These are phyloP conservation scores for Pseudogymnoascus sp. DNA, from an alignment of 2,329 filamentous ascomycete species.

Conservation along the genomic window DNA sequence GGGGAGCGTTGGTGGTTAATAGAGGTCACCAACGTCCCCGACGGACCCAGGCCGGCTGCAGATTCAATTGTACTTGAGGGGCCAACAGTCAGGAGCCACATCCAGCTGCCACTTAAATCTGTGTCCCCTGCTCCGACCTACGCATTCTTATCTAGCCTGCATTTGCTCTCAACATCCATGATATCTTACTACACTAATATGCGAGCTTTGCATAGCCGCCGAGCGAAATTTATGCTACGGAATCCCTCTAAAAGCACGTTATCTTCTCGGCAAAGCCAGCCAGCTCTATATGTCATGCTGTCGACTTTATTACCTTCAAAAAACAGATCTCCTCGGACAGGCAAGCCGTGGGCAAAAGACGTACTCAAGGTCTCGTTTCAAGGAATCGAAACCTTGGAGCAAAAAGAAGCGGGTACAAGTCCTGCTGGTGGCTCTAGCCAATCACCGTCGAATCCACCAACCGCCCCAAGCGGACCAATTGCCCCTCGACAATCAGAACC, in stretches of 20 bases:
- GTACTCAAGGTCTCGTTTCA: slow-evolving; percentile 52
- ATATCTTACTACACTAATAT: slow-evolving; percentile 35
- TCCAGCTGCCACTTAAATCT: slow-evolving; percentile 26
- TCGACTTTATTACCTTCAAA: slow-evolving; percentile 26
- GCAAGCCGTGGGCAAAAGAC: slow-evolving; percentile 51
- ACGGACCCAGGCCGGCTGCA: slow-evolving; percentile 10
- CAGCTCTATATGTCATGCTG: slow-evolving; percentile 25
- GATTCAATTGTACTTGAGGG: slow-evolving; percentile 5
- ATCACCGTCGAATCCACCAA: neutral
- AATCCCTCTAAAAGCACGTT: slow-evolving; percentile 24
- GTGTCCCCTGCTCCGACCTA: slow-evolving; percentile 27
- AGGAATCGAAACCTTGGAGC: slow-evolving; percentile 33
- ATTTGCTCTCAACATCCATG: slow-evolving; percentile 33
- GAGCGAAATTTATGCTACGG: slow-evolving; percentile 24
- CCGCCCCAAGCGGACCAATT: neutral
- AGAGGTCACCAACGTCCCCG: slow-evolving; percentile 36
- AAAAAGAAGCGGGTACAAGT: neutral
- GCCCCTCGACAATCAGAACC: neutral
- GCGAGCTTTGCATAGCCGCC: slow-evolving; percentile 28
- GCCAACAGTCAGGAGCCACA: slow-evolving; percentile 21
- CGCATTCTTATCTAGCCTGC: slow-evolving; percentile 31
- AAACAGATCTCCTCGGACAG: slow-evolving; percentile 20
- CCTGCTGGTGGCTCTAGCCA: neutral
- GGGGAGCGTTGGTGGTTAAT: slow-evolving; percentile 78
- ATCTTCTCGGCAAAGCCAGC: slow-evolving; percentile 23